Conservation (phyloP, 768 basidiomycete genomes). For the Podaxis sp. region DNA sequence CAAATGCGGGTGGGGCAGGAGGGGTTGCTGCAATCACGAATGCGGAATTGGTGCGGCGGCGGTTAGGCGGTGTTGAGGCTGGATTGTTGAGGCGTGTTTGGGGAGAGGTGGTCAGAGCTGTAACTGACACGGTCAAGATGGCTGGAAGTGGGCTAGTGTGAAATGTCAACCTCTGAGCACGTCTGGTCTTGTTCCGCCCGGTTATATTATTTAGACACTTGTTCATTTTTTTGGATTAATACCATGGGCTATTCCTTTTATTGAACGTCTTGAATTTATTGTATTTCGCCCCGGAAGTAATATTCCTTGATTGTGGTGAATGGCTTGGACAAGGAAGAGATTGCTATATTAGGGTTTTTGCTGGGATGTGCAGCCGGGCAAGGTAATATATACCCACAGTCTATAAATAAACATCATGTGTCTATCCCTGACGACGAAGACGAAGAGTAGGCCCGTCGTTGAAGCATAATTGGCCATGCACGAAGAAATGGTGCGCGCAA, state of each 20-base stretch:
- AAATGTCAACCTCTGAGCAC: slow-evolving; percentile 5
- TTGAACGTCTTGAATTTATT: background rate
- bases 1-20: slow-evolving; percentile 14
- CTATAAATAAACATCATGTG: too few relatives aligned
- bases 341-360: too few relatives aligned
- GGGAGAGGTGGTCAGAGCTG: slow-evolving; percentile 44
- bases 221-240: background rate
- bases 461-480: too few relatives aligned
- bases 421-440: too few relatives aligned
- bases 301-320: too few relatives aligned
- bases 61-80: slow-evolving; percentile 38
- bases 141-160: slow-evolving; percentile 71
- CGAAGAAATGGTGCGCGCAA: too few relatives aligned
- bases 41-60: slow-evolving; percentile 54
- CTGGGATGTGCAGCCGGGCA: too few relatives aligned
- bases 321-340: too few relatives aligned
- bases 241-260: background rate
- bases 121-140: slow-evolving; percentile 70
- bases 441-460: too few relatives aligned
- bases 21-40: slow-evolving; percentile 23
- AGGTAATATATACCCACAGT: too few relatives aligned
- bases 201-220: background rate
- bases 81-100: slow-evolving; percentile 39
- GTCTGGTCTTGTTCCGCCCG: background rate
- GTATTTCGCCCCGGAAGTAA: background rate